Evolutionary conservation across 768 basidiomycete genomes (phyloP), one percentile per base, ranked within the genome.

Genomic region (Mycena latifolia): DNA sequence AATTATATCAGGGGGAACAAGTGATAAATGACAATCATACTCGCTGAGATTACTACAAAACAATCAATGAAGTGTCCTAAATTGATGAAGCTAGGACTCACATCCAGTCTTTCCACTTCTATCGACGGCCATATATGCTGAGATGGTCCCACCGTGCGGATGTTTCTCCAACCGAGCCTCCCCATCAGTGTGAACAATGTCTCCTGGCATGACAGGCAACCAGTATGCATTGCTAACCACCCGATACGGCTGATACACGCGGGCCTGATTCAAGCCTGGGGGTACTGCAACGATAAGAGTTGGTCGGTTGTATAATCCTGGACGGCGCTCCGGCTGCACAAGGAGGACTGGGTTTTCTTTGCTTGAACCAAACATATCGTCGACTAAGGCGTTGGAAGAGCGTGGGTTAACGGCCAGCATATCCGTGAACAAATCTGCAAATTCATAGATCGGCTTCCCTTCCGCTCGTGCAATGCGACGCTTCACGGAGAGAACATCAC

Each of bases 51-150:
- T 33, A 31, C 57, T 59, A 35, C n/a, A 5, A 43, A 1, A 27
- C 5, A 50, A 37, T 47, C 37, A 37, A 48, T 22, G 37, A 33
- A 33, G 31, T 27, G 17, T 48, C 47, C 22, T 59, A 33, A 59
- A 33, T 48, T 33, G 14, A 47, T 28, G 45, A 51, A 51, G 47
- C 37, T 3, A 58, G 48, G 43, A 59, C 57, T 18, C 35, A 59
- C 57, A 59, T 59, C 57, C 47, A 18, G 33, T 59, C 33, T 39
- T 59, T 50, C 57, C 57, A 50, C 41, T 59, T 41, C 39, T 27
- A 39, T 59, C 35, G 47, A 59, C 57, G 35, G 57, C 57, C 33
- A 33, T 59, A 35, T 59, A 59, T 41, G 50, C 46, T 31, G 31
- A 11, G 6, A 33, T 28, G 25, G 6, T 33, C 31, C 11, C 6